Evolutionary conservation across 2,329 filamentous ascomycete species (phyloP).

Genomic region (Cadophora luteo-olivacea): DNA sequence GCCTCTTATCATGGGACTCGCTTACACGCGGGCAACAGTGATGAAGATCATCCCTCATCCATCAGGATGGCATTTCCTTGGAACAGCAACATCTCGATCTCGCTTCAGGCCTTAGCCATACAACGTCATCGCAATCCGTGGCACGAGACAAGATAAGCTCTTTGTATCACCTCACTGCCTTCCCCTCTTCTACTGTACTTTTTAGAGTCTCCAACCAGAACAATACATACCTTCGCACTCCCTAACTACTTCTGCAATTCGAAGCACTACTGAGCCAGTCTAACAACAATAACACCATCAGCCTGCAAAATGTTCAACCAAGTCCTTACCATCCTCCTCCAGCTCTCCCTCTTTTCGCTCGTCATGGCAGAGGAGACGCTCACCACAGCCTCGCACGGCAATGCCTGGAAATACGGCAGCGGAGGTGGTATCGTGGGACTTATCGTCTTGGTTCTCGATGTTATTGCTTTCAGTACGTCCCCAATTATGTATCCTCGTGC

Average conservation of each 20-base stretch:
- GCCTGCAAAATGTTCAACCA: conserved; percentile 24
- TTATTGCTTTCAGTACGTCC: conserved; percentile 65
- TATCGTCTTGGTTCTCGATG: conserved; percentile 65
- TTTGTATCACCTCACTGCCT: background rate
- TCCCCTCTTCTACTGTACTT: background rate
- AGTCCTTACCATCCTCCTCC: conserved; percentile 38
- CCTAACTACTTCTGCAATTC: background rate
- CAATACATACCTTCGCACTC: background rate
- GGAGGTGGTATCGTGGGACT: conserved; percentile 68
- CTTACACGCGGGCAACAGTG: background rate
- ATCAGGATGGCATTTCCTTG: conserved; percentile 6
- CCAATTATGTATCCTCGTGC: conserved; percentile 23
- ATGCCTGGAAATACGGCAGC: conserved; percentile 64
- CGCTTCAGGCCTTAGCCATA: background rate
- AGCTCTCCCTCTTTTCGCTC: conserved; percentile 56
- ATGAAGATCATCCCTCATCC: background rate
- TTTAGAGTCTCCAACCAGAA: background rate
- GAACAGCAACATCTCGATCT: conserved; percentile 14
- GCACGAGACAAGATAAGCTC: background rate
- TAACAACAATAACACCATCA: too few relatives aligned
- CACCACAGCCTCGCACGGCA: conserved; percentile 38
- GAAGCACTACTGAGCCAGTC: background rate
- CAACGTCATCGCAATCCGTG: conserved; percentile 3
- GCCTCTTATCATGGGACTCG: background rate
- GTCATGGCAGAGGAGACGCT: conserved; percentile 50